Evolutionary conservation across 495 filamentous ascomycete genomes (phyloP).

Genomic region (Penicillium fimorum): DNA sequence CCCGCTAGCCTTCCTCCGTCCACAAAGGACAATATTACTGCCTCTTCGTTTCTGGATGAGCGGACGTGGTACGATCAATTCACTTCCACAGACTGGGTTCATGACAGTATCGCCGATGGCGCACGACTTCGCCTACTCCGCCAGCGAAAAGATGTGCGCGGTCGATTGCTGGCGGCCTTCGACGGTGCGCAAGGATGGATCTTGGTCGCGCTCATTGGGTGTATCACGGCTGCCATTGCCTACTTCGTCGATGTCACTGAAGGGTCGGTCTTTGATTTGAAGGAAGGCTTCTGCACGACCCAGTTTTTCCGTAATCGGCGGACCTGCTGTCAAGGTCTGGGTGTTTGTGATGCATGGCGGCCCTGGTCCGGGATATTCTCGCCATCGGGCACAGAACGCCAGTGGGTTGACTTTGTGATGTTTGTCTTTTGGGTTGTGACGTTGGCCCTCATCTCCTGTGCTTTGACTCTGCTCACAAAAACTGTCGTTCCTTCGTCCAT

Average conservation of each 20-base stretch:
- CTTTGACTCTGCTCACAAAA: conserved; percentile 81
- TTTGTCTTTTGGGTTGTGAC: conserved; percentile 69
- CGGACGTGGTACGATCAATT: conserved; percentile 99
- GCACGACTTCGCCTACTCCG: conserved; percentile 81
- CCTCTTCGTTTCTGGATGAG: conserved; percentile 66
- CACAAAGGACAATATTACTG: conserved; percentile 54
- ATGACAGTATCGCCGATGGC: conserved; percentile 94
- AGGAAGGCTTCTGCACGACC: conserved; percentile 79
- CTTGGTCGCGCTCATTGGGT: conserved; percentile 85
- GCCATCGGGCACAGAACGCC: conserved; percentile 49
- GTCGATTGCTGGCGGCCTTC: conserved; percentile 70
- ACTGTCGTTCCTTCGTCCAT: conserved; percentile 89
- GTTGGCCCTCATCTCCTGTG: conserved; percentile 73
- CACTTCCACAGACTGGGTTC: conserved; percentile 97
- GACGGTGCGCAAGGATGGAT: conserved; percentile 96
- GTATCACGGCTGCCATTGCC: conserved; percentile 79
- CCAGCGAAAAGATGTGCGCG: conserved; percentile 78
- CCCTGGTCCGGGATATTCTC: conserved; percentile 71
- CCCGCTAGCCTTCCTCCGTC: conserved; percentile 50
- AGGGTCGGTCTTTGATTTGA: conserved; percentile 79
- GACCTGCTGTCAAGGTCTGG: conserved; percentile 69
- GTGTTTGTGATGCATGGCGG: conserved; percentile 66
- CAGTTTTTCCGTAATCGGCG: conserved; percentile 71
- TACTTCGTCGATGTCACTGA: conserved; percentile 90
- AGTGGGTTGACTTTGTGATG: conserved; percentile 69